Evolutionary conservation across 2,329 filamentous ascomycete genomes (phyloP), one percentile per base, ranked within the genome.

Genomic region (Anisogramma anomala): DNA sequence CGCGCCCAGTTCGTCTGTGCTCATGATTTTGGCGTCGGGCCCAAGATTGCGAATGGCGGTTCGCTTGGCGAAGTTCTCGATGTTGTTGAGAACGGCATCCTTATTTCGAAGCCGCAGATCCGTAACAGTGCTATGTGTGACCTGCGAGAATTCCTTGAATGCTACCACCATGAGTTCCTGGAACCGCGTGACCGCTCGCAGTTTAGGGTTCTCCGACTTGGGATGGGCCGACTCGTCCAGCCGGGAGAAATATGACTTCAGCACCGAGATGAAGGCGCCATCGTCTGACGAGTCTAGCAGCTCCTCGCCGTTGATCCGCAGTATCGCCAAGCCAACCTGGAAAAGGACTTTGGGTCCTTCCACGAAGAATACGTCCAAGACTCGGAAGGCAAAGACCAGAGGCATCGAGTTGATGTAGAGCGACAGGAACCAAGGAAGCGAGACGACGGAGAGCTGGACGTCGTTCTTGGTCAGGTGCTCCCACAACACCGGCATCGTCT

Each of bases 321-420:
- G 68, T 53, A 98, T 98, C n/a, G 91, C 91, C 47, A 98, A 67
- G 14, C 91, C 91, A 43, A 98, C 84, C 60, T 98, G 91, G 63
- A 98, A 98, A 8, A 98, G 68, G 1, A 96, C 91, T 63, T 96
- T 96, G 13, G 91, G 89, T 0, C 91, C 91, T 62, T 98, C 91
- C 30, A 98, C 77, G 62, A 98, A 98, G 67, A 98, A 98, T 36
- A 98, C 89, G 54, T 98, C 91, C 48, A 98, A 64, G 36, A 98
- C 91, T 42, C 91, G 77, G 61, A 96, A 98, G 33, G 91, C 91
- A 62, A 96, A 98, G 1, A 96, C 87, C 13, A 98, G 70, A 4
- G 91, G 91, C 91, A 98, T 98, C 2, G 89, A 96, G 71, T 98
- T 98, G 69, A 98, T 93, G 63, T 96, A 98, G 14, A 98, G 71